Evolutionary conservation across 179 eudicot species (phyloP).

Genomic region (Spergularia azorica): DNA sequence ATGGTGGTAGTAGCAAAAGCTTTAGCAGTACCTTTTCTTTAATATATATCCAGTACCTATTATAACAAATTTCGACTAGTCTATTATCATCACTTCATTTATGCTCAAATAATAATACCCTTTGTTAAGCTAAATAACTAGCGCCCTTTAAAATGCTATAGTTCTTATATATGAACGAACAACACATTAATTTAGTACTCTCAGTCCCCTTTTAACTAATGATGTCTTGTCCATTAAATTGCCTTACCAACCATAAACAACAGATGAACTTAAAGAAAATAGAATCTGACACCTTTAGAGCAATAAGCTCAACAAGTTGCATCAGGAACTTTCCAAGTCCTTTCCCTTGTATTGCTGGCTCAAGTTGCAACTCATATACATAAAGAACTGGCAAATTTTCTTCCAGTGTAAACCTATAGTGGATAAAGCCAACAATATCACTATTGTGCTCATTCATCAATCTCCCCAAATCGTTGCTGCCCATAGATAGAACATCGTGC

Average conservation of each 20-base stretch:
- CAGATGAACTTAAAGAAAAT: neutral
- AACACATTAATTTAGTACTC: neutral
- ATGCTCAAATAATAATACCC: too few species aligned
- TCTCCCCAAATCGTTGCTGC: constrained; percentile 4
- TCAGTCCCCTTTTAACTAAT: neutral
- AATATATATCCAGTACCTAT: too few species aligned
- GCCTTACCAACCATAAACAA: neutral
- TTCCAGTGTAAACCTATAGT: constrained; percentile 74
- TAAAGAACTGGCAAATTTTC: constrained; percentile 90
- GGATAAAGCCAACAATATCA: constrained; percentile 76
- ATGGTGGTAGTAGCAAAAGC: too few species aligned
- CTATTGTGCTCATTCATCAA: constrained; percentile 30
- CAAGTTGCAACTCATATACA: constrained; percentile 93
- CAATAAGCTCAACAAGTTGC: constrained; percentile 89
- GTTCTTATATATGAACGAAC: neutral
- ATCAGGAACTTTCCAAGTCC: constrained; percentile 84
- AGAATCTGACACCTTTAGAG: constrained; percentile 54
- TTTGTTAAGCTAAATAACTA: too few species aligned
- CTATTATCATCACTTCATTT: too few species aligned
- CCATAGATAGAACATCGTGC: constrained; percentile 33
- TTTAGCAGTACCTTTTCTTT: neutral
- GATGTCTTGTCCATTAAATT: neutral
- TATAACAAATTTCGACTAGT: too few species aligned
- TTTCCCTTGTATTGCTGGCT: constrained; percentile 61
- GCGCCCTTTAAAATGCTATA: too few species aligned